These are phyloP conservation scores for Dothideomycetes sp. DNA, from an alignment of 2,329 filamentous ascomycete species.

Conservation along the genomic window DNA sequence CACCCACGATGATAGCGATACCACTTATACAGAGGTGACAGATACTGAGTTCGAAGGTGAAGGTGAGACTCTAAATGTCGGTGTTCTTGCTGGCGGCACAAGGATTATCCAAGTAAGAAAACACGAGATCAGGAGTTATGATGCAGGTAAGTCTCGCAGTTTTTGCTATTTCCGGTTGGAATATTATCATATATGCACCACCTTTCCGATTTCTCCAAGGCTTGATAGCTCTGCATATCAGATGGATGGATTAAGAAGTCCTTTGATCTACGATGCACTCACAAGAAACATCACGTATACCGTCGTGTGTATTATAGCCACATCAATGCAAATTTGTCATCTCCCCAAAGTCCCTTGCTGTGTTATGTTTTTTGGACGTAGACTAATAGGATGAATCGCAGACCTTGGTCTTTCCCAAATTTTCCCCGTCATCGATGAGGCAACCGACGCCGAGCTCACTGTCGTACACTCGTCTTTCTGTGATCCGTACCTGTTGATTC, in stretches of 20 bases:
- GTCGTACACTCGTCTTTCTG: constrained; percentile 74
- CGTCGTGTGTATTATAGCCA: constrained; percentile 10
- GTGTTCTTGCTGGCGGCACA: constrained; percentile 68
- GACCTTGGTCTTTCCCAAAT: constrained; percentile 86
- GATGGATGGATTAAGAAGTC: too few species aligned
- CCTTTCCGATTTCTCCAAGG: too few species aligned
- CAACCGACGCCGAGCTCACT: constrained; percentile 69
- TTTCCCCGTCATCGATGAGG: constrained; percentile 83
- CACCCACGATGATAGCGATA: constrained; percentile 44
- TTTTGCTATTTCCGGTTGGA: too few species aligned
- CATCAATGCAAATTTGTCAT: constrained; percentile 12
- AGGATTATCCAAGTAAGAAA: constrained; percentile 81
- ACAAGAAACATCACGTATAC: constrained; percentile 1
- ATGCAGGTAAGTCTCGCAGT: constrained; percentile 57
- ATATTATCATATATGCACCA: too few species aligned
- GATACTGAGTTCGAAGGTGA: constrained; percentile 89
- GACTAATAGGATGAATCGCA: constrained; percentile 26
- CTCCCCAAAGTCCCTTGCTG: constrained; percentile 3
- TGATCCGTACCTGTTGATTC: constrained; percentile 75
- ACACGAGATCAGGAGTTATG: constrained; percentile 82
- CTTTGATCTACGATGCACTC: too few species aligned
- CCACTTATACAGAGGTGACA: constrained; percentile 42
- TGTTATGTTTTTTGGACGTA: not conserved
- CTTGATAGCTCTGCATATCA: too few species aligned
- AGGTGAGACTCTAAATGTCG: constrained; percentile 77